Conservation (phyloP, 768 basidiomycete species). For the Collybia sp. region DNA sequence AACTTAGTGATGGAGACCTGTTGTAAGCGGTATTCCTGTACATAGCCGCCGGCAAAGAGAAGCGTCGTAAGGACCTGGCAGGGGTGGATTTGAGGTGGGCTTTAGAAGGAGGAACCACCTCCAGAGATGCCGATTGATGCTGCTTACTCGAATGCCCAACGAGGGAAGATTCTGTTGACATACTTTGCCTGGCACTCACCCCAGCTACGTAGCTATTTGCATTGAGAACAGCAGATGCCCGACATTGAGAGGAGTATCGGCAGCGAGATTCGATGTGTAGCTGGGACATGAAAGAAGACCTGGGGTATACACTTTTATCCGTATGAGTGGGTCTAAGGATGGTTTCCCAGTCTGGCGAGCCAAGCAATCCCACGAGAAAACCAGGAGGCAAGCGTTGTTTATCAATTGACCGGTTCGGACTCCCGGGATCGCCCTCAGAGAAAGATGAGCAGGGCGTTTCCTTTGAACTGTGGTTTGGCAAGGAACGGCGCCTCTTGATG, state of each 20-base stretch:
- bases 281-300: conserved; percentile 14
- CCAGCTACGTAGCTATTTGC: conserved; percentile 3
- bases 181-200: conserved; percentile 4
- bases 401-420: no score
- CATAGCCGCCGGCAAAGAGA: conserved; percentile 23
- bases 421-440: no score
- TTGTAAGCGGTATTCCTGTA: conserved; percentile 10
- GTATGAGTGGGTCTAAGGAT: conserved; percentile 17
- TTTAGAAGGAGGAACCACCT: conserved; percentile 14
- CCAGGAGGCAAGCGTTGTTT: conserved; percentile 14
- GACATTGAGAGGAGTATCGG: conserved; percentile 3
- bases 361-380: conserved; percentile 38
- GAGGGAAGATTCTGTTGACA: conserved; percentile 4
- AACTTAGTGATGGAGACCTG: conserved; percentile 17
- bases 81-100: conserved; percentile 8
- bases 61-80: conserved; percentile 13
- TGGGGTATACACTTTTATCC: conserved; percentile 12
- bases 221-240: conserved; percentile 13
- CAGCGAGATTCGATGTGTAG: conserved; percentile 13
- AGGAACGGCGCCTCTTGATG: conserved; percentile 18
- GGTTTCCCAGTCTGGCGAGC: conserved; percentile 42
- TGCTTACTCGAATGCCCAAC: conserved; percentile 1
- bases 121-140: conserved; percentile 10
- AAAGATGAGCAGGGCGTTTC: no score
- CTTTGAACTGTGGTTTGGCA: not conserved